A percentile compares a stretch with the other conserved stretches of the same genome.
phyloP scores from a whole-genome alignment of 768 basidiomycete species.

The Boletus rubropictus region DNA sequence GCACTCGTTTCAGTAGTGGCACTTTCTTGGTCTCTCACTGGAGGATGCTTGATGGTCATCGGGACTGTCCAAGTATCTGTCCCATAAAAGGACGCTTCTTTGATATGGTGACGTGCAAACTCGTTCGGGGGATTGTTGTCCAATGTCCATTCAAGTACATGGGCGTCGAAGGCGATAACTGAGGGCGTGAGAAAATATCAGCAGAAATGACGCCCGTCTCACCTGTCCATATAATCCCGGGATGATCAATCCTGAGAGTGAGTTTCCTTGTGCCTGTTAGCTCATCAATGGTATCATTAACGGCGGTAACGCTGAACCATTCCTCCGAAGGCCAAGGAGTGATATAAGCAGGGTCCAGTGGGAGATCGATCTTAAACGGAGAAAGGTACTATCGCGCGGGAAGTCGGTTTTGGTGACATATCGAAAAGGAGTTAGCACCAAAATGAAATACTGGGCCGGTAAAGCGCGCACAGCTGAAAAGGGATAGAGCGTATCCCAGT shows the following conservation, averaged over 20 bases:
- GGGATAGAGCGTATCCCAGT: constrained; percentile 86
- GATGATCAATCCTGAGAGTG: constrained; percentile 66
- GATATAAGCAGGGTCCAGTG: constrained; percentile 41
- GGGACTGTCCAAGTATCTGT: constrained; percentile 67
- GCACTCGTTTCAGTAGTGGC: neutral
- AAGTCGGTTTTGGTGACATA: neutral
- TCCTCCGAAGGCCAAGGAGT: constrained; percentile 43
- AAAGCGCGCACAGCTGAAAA: constrained; percentile 56
- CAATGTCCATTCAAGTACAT: constrained; percentile 80
- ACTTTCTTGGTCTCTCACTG: neutral
- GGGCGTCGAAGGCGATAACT: constrained; percentile 89
- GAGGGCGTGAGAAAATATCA: constrained; percentile 1
- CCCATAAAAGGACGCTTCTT: constrained; percentile 85
- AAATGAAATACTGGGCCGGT: neutral
- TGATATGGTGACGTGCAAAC: constrained; percentile 78
- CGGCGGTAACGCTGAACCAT: constrained; percentile 50
- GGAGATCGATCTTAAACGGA: constrained; percentile 72
- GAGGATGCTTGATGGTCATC: constrained; percentile 56
- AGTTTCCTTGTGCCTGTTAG: constrained; percentile 61
- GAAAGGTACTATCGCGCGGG: constrained; percentile 59
- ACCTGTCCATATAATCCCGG: constrained; percentile 85
- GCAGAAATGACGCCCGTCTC: constrained; percentile 11
- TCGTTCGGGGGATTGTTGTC: constrained; percentile 75
- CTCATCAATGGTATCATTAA: constrained; percentile 51
- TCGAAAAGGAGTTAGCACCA: neutral